phyloP scores from a whole-genome alignment of 2,329 filamentous ascomycete species.

The Aspergillus intermedius region DNA sequence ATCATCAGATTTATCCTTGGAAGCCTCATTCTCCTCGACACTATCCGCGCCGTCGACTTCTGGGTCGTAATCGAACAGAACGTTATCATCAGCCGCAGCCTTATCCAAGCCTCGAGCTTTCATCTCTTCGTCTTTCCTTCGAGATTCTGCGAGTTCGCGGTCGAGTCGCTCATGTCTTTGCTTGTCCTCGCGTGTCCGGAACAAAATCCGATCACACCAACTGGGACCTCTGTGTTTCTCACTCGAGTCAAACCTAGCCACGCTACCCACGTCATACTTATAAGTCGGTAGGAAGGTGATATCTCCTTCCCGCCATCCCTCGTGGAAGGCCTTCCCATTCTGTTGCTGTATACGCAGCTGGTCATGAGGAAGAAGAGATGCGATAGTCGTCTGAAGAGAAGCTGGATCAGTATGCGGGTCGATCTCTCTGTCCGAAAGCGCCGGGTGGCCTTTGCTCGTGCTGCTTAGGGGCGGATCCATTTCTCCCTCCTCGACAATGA shows the following conservation, averaged over 20 bases:
- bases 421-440: constrained; percentile 54
- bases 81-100: constrained; percentile 67
- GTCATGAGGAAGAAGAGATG: constrained; percentile 82
- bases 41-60: constrained; percentile 61
- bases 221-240: constrained; percentile 89
- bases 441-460: constrained; percentile 4
- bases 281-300: constrained; percentile 91
- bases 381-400: constrained; percentile 80
- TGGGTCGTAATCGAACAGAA: constrained; percentile 86
- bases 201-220: constrained; percentile 95
- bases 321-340: constrained; percentile 72
- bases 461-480: constrained; percentile 2
- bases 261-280: constrained; percentile 94
- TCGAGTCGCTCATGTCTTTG: constrained; percentile 58
- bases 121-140: constrained; percentile 77
- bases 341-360: constrained; percentile 71
- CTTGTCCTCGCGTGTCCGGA: constrained; percentile 66
- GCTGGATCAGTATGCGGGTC: constrained; percentile 71
- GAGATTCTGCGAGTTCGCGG: constrained; percentile 59
- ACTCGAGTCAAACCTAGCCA: constrained; percentile 87
- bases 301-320: constrained; percentile 84
- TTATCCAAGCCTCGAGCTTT: constrained; percentile 68
- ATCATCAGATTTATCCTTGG: constrained; percentile 43
- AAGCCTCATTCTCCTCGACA: constrained; percentile 55
- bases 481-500: constrained; percentile 6